phyloP scores from a whole-genome alignment of 495 filamentous ascomycete species.

The Aspergillus kassunensis region DNA sequence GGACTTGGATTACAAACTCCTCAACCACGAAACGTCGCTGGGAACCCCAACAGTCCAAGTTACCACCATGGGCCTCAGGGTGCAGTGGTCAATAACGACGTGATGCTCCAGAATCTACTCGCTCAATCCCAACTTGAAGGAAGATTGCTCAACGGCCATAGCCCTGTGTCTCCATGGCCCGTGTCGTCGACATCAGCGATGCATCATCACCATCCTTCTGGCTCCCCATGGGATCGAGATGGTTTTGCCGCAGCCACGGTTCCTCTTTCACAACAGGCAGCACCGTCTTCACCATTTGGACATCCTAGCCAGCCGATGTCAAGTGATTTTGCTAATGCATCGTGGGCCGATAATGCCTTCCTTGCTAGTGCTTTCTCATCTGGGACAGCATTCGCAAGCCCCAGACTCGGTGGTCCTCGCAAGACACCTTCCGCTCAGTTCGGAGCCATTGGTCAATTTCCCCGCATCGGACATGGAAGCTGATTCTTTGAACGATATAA shows the following conservation, averaged over 20 bases:
- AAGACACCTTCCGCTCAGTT: conserved; percentile 30
- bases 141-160: conserved; percentile 17
- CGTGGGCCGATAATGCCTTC: conserved; percentile 44
- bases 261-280: conserved; percentile 13
- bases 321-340: conserved; percentile 26
- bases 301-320: conserved; percentile 30
- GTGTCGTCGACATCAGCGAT: conserved; percentile 19
- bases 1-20: conserved; percentile 31
- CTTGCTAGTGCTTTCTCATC: conserved; percentile 35
- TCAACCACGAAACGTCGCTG: conserved; percentile 13
- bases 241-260: background rate
- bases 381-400: conserved; percentile 20
- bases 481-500: conserved; percentile 22
- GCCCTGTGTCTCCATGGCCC: conserved; percentile 28
- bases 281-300: conserved; percentile 18
- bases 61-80: conserved; percentile 2
- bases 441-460: conserved; percentile 44
- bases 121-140: conserved; percentile 25
- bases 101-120: conserved; percentile 27
- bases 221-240: conserved; percentile 28
- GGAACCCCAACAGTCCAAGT: conserved; percentile 23
- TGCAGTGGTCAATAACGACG: conserved; percentile 20
- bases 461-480: conserved; percentile 47
- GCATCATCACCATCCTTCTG: conserved; percentile 16
- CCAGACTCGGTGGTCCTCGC: conserved; percentile 25